phyloP scores from a whole-genome alignment of 345 rosid species.

The Arabis hirsuta region DNA sequence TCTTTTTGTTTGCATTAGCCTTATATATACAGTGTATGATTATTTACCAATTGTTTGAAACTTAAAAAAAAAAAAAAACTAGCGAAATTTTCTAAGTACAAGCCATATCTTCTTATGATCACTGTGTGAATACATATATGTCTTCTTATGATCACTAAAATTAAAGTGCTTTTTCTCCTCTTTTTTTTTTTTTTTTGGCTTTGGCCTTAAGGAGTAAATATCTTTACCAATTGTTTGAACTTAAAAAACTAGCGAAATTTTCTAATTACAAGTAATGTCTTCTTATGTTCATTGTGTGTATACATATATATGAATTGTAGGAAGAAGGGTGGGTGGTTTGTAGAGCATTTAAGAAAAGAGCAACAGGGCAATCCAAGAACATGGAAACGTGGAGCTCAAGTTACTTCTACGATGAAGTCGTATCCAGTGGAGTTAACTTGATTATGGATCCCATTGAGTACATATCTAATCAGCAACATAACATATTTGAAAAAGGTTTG shows the following conservation, averaged over 20 bases:
- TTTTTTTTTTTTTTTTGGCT: too few species aligned
- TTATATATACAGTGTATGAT: conserved; percentile 17
- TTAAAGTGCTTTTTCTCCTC: too few species aligned
- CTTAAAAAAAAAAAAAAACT: background rate
- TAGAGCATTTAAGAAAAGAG: conserved; percentile 87
- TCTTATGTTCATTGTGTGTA: conserved; percentile 5
- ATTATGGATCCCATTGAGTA: conserved; percentile 61
- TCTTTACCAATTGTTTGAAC: conserved; percentile 33
- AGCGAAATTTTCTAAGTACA: background rate
- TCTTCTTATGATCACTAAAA: background rate
- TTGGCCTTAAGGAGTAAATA: too few species aligned
- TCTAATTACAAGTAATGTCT: background rate
- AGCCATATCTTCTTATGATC: background rate
- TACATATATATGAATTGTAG: conserved; percentile 45
- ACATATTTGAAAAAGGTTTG: conserved; percentile 47
- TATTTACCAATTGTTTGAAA: conserved; percentile 35
- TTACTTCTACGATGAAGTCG: conserved; percentile 68
- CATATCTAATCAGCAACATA: conserved; percentile 53
- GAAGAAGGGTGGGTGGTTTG: conserved; percentile 99
- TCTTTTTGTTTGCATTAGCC: conserved; percentile 36
- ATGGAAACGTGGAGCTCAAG: conserved; percentile 69
- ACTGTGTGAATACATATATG: background rate
- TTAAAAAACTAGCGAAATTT: background rate
- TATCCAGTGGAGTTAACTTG: conserved; percentile 56
- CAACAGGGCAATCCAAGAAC: conserved; percentile 57